Evolutionary conservation across 345 rosid species (phyloP).

Genomic region (Adansonia digitata): DNA sequence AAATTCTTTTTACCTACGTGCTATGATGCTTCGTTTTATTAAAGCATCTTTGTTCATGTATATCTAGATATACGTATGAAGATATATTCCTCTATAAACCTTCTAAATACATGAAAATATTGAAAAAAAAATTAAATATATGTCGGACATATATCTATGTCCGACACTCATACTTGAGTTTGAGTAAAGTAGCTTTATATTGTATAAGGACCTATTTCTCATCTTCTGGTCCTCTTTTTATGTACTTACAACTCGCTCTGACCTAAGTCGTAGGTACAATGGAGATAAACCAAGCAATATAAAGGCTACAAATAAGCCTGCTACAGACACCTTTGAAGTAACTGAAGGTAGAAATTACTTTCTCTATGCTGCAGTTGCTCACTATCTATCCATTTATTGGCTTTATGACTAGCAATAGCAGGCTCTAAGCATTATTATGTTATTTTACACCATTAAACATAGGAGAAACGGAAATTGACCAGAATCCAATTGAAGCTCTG

Average conservation of each 20-base stretch:
- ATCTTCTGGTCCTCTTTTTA: background rate
- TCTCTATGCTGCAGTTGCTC: background rate
- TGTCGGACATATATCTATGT: too few species aligned
- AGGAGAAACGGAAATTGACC: constrained; percentile 26
- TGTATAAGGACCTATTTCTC: background rate
- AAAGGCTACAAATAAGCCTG: constrained; percentile 14
- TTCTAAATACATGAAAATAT: too few species aligned
- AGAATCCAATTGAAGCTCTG: constrained; percentile 22
- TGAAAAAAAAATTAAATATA: too few species aligned
- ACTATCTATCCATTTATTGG: background rate
- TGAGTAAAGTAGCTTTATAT: too few species aligned
- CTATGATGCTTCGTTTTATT: too few species aligned
- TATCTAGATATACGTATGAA: too few species aligned
- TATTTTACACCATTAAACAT: background rate
- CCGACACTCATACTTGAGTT: too few species aligned
- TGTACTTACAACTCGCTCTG: background rate
- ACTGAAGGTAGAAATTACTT: constrained; percentile 35
- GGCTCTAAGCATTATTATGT: background rate
- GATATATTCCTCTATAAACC: too few species aligned
- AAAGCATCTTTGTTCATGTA: too few species aligned
- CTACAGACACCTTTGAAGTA: constrained; percentile 15
- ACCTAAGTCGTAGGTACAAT: constrained; percentile 23
- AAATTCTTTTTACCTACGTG: too few species aligned
- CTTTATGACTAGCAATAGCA: background rate
- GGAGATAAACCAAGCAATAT: constrained; percentile 24